Conservation (phyloP, 2,329 filamentous ascomycete species). For the Claviceps paspali region DNA sequence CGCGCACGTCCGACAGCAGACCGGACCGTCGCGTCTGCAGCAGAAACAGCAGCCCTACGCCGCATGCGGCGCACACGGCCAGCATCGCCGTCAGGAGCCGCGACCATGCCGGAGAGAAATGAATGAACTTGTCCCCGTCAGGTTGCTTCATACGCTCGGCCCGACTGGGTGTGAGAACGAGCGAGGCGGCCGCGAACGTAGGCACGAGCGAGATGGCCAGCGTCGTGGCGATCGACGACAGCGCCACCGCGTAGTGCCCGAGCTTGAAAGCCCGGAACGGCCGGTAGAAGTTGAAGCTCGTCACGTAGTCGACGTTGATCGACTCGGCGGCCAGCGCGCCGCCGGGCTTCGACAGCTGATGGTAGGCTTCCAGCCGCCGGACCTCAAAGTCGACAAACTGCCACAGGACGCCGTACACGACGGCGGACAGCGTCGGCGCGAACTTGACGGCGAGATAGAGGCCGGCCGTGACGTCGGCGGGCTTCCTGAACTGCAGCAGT, state of each 20-base stretch:
- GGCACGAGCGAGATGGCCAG: slow-evolving; percentile 55
- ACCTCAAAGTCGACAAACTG: slow-evolving; percentile 52
- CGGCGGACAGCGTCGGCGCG: slow-evolving; percentile 43
- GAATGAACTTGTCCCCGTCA: slow-evolving; percentile 33
- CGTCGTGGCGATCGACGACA: slow-evolving; percentile 49
- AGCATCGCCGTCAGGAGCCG: slow-evolving; percentile 43
- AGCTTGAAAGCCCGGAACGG: slow-evolving; percentile 47
- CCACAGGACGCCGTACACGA: slow-evolving; percentile 49
- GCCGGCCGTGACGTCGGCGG: slow-evolving; percentile 32
- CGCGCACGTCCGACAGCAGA: slow-evolving; percentile 51
- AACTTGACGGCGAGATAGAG: slow-evolving; percentile 50
- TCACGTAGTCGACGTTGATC: slow-evolving; percentile 61
- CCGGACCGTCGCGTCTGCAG: slow-evolving; percentile 50
- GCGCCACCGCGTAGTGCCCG: slow-evolving; percentile 51
- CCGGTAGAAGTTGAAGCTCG: slow-evolving; percentile 48
- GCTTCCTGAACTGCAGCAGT: slow-evolving; percentile 33
- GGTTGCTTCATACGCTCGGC: slow-evolving; percentile 26
- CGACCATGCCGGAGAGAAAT: slow-evolving; percentile 43
- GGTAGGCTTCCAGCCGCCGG: slow-evolving; percentile 50
- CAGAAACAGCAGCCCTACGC: slow-evolving; percentile 41
- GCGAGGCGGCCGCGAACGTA: slow-evolving; percentile 48
- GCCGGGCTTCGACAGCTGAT: slow-evolving; percentile 44
- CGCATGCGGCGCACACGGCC: slow-evolving; percentile 40
- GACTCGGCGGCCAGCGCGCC: slow-evolving; percentile 49
- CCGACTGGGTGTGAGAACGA: slow-evolving; percentile 40